Conservation (phyloP, 2,329 filamentous ascomycete genomes). For the Trichophyton schoenleinii region DNA sequence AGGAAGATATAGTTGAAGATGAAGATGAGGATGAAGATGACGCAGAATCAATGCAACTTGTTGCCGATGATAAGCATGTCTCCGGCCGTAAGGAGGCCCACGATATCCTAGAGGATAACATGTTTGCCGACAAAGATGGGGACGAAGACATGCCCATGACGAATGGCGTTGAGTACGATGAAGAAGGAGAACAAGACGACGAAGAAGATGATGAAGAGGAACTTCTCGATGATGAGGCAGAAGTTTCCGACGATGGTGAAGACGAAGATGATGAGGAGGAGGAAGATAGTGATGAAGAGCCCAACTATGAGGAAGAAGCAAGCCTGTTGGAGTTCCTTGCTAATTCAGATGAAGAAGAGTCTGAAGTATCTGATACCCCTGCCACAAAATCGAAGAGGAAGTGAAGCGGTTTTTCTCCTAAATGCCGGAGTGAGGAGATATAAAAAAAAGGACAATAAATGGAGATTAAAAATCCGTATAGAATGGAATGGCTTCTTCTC, state of each 20-base stretch:
- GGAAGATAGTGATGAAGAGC: constrained; percentile 41
- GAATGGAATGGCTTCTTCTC: neutral
- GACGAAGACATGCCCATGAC: constrained; percentile 49
- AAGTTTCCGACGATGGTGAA: constrained; percentile 31
- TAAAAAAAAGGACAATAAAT: neutral
- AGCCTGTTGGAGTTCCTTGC: constrained; percentile 36
- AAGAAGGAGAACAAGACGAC: constrained; percentile 34
- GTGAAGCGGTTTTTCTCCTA: neutral
- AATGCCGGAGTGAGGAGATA: neutral
- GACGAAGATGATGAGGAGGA: constrained; percentile 37
- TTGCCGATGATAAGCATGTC: constrained; percentile 43
- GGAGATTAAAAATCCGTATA: neutral
- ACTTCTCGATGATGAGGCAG: constrained; percentile 34
- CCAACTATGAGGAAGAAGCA: constrained; percentile 47
- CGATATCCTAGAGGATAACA: neutral
- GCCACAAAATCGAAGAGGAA: neutral
- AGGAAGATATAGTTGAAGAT: constrained; percentile 47
- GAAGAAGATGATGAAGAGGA: constrained; percentile 35
- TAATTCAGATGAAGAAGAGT: constrained; percentile 32
- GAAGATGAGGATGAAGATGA: constrained; percentile 30
- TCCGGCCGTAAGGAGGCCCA: constrained; percentile 26
- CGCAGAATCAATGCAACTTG: neutral
- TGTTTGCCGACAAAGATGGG: constrained; percentile 39
- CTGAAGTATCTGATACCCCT: neutral
- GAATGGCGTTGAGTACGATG: constrained; percentile 35